Conservation (phyloP, 179 eudicot genomes). For the Gypsophila paniculata region DNA sequence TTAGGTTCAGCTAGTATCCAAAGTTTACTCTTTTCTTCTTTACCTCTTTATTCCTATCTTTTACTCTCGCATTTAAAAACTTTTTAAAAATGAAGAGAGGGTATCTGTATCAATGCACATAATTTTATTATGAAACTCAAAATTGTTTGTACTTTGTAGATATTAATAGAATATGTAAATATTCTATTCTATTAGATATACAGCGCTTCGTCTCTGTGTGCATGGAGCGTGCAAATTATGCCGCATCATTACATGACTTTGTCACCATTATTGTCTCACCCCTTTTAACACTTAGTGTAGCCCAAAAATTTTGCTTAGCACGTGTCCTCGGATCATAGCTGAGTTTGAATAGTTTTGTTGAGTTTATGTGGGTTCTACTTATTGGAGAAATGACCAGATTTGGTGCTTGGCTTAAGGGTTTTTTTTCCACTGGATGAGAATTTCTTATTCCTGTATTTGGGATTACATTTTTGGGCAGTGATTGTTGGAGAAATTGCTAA, state of each 20-base stretch:
- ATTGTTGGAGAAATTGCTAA: slow-evolving; percentile 86
- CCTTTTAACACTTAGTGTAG: neutral
- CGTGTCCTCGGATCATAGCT: neutral
- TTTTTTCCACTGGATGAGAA: neutral
- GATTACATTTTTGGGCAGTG: slow-evolving; percentile 48
- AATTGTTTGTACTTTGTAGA: too few species aligned
- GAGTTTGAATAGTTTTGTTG: neutral
- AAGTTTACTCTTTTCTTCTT: too few species aligned
- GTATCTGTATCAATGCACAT: too few species aligned
- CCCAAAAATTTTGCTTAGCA: neutral
- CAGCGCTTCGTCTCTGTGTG: too few species aligned
- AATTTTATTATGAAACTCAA: too few species aligned
- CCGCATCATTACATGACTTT: neutral
- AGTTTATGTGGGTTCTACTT: neutral
- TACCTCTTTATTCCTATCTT: too few species aligned
- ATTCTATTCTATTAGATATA: too few species aligned
- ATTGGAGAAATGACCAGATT: neutral
- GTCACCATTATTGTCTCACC: neutral
- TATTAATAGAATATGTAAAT: too few species aligned
- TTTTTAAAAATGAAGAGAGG: too few species aligned
- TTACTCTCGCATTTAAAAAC: too few species aligned
- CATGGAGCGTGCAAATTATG: too few species aligned
- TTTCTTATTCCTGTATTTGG: slow-evolving; percentile 21
- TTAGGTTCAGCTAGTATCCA: too few species aligned
- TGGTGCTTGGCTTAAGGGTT: neutral